Evolutionary conservation across 1,139 yeast genomes (phyloP), one percentile per base, ranked within the genome.

Genomic region (Magnusiomyces tetraspermus): DNA sequence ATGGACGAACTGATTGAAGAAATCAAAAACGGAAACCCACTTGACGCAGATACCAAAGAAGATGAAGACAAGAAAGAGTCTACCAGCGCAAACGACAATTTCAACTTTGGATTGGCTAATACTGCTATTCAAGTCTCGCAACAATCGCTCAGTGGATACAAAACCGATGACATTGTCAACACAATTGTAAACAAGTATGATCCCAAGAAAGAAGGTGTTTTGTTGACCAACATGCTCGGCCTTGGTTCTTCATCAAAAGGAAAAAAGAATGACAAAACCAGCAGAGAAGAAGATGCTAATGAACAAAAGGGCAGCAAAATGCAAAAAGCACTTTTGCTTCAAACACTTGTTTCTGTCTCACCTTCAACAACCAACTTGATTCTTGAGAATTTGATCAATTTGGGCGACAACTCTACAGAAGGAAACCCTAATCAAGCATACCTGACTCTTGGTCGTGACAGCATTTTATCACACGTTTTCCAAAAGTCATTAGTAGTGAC

Each of bases 291-390:
- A 74, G 48, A 81, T 86, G 59, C 72, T 83, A 22, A 70, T 76
- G 21, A 21, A 6, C 95, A 87, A 65, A 85, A 95, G 95, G 95
- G 95, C 48, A 85, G 92, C 0, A 95, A 87, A 66, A 80, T 95
- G 74, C 82, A 92, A 71, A 75, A 94, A 58, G 75, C 95, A 0
- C 64, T 86, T 33, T 83, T 88, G 61, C 70, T 85, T 55, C 92
- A 87, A 63, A 79, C 82, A 58, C 70, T 87, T 55, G 55, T 60
- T 30, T 47, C 76, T 40, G 85, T 79, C 61, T 92, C 86, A 60
- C 74, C 73, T 48, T 6, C 30, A 8, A 37, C 24, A 23, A 22
- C 40, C 21, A 37, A 46, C 13, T 22, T 33, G 74, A 75, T 81
- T 1, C 75, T 87, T 67, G 79, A 79, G 51, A 80, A 83, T 54